Conservation (phyloP, 441 rosid genomes). For the Brassica hybrid region DNA sequence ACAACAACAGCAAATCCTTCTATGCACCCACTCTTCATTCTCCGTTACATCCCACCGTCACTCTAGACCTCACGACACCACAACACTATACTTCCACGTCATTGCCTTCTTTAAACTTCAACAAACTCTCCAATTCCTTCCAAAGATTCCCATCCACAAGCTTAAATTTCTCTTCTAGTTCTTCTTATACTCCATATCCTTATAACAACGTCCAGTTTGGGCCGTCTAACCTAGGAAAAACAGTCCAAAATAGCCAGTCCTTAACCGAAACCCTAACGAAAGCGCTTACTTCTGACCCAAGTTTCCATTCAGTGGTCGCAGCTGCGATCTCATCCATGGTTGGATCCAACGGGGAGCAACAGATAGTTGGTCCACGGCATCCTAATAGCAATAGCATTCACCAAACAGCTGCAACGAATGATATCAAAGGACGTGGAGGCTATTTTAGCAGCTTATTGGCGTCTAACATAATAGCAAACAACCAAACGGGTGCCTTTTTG, state of each 20-base stretch:
- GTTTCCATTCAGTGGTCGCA: conserved; percentile 60
- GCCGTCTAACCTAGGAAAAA: conserved; percentile 29
- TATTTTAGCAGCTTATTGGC: conserved; percentile 33
- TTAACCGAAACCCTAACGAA: conserved; percentile 69
- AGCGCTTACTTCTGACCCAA: conserved; percentile 39
- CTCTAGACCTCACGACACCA: conserved; percentile 75
- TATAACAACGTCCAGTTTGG: conserved; percentile 46
- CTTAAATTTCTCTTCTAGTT: conserved; percentile 55
- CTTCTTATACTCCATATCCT: conserved; percentile 37
- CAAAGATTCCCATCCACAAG: conserved; percentile 55
- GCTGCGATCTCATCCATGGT: conserved; percentile 75
- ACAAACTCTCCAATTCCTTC: conserved; percentile 47
- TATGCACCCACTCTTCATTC: conserved; percentile 51
- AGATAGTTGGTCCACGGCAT: conserved; percentile 22
- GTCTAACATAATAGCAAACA: conserved; percentile 41
- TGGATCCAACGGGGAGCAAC: conserved; percentile 43
- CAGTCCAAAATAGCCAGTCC: conserved; percentile 44
- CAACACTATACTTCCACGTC: conserved; percentile 49
- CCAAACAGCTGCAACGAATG: conserved; percentile 2
- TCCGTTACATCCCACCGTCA: conserved; percentile 66
- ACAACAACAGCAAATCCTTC: conserved; percentile 47
- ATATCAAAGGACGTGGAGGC: not conserved
- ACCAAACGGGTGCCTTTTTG: conserved; percentile 42
- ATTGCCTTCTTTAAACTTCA: conserved; percentile 47
- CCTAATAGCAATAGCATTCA: conserved; percentile 23